A percentile compares a stretch with the other conserved stretches of the same genome.
Conservation (phyloP, 148 eudicot species). For the Selenicereus undatus region DNA sequence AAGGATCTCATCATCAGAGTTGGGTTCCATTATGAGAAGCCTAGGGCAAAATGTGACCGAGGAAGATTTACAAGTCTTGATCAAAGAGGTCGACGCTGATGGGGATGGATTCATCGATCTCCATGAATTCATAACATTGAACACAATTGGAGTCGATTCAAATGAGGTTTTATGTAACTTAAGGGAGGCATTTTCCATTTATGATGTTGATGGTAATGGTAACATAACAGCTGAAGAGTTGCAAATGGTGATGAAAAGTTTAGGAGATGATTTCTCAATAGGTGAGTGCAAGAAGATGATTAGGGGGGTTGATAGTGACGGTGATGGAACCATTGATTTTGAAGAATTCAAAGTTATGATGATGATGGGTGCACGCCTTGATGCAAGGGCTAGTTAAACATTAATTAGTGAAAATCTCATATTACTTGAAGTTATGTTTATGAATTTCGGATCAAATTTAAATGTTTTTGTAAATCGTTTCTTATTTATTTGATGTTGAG, state of each 20-base stretch:
- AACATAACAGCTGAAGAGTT: constrained; percentile 28
- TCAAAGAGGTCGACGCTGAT: constrained; percentile 28
- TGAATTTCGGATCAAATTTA: neutral
- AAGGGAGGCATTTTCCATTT: constrained; percentile 28
- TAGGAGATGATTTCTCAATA: constrained; percentile 28
- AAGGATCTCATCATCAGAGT: constrained; percentile 23
- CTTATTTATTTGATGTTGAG: no score
- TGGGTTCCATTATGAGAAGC: constrained; percentile 32
- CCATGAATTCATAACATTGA: constrained; percentile 23
- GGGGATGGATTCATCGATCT: constrained; percentile 31
- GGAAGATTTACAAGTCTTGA: constrained; percentile 21
- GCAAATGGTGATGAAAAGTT: constrained; percentile 33
- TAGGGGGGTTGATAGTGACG: constrained; percentile 32
- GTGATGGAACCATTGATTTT: constrained; percentile 31
- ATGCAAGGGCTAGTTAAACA: constrained; percentile 3
- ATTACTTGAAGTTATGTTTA: no score
- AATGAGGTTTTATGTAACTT: constrained; percentile 21
- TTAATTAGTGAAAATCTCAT: no score
- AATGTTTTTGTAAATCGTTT: neutral
- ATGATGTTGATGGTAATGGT: constrained; percentile 34
- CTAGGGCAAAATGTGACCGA: constrained; percentile 24
- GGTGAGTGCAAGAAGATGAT: constrained; percentile 31
- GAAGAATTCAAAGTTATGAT: constrained; percentile 33
- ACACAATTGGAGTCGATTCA: constrained; percentile 28
- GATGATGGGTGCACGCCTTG: constrained; percentile 33